Conservation (phyloP, 116 monocot genomes). For the Zostera marina region DNA sequence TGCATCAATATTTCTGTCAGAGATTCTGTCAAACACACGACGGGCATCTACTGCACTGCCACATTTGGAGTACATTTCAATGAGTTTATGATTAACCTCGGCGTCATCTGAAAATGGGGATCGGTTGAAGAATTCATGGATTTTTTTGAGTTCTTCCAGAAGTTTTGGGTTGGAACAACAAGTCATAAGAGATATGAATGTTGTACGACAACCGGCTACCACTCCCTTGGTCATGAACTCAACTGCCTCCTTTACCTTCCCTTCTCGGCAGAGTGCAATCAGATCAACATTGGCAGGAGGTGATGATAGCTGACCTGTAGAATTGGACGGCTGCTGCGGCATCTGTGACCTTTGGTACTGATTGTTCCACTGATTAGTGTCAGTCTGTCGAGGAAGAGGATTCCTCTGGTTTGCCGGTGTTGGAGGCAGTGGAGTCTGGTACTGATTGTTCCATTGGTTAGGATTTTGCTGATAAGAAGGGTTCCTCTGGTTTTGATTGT, state of each 20-base stretch:
- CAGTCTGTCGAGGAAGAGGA: background rate
- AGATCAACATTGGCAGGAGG: slow-evolving; percentile 46
- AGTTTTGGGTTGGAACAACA: slow-evolving; percentile 41
- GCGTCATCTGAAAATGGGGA: slow-evolving; percentile 62
- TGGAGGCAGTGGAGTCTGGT: slow-evolving; percentile 1
- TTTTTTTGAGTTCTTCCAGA: slow-evolving; percentile 65
- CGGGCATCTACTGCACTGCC: slow-evolving; percentile 55
- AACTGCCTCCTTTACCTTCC: slow-evolving; percentile 68
- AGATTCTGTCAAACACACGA: slow-evolving; percentile 68
- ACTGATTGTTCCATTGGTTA: slow-evolving; percentile 9
- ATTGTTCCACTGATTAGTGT: slow-evolving; percentile 6
- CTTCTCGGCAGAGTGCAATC: slow-evolving; percentile 28
- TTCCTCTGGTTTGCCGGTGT: slow-evolving; percentile 3
- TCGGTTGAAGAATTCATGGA: slow-evolving; percentile 48
- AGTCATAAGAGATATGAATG: slow-evolving; percentile 35
- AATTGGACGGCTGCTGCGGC: background rate
- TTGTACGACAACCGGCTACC: slow-evolving; percentile 26
- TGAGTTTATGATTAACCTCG: slow-evolving; percentile 37
- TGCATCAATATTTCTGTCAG: slow-evolving; percentile 42
- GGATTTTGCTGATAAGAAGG: background rate
- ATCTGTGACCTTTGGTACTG: slow-evolving; percentile 5
- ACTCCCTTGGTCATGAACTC: slow-evolving; percentile 44
- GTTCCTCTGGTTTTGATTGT: slow-evolving; percentile 4
- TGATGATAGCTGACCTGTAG: slow-evolving; percentile 6
- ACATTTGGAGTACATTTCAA: slow-evolving; percentile 43